phyloP scores from a whole-genome alignment of 2,329 filamentous ascomycete genomes.

The Helicocarpus griseus region DNA sequence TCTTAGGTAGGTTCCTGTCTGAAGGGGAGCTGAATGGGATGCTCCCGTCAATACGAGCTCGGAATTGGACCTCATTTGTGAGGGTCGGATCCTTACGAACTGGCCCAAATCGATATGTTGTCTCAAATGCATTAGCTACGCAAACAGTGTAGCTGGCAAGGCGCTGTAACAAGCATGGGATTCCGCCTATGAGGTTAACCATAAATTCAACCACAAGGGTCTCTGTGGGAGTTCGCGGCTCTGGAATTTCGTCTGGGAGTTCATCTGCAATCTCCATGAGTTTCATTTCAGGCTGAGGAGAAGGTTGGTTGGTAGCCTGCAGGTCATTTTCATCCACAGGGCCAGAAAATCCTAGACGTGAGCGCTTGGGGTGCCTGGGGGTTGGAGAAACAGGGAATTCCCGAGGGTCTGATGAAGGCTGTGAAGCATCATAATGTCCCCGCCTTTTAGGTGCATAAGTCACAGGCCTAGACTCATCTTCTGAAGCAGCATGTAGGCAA shows the following conservation, averaged over 20 bases:
- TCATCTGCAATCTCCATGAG: too few species aligned
- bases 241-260: not conserved
- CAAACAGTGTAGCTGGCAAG: conserved; percentile 5
- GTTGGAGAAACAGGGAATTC: not conserved
- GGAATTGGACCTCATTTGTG: too few species aligned
- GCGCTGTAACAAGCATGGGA: conserved; percentile 10
- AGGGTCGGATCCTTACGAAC: too few species aligned
- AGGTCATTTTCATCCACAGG: not conserved
- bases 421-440: not conserved
- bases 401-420: not conserved
- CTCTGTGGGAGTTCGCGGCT: conserved; percentile 10
- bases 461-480: not conserved
- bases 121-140: conserved; percentile 11
- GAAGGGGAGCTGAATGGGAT: too few species aligned
- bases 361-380: not conserved
- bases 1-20: too few species aligned
- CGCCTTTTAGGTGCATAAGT: conserved; percentile 2
- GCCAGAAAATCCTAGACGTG: not conserved
- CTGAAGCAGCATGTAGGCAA: not conserved
- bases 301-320: not conserved
- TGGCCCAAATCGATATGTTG: conserved; percentile 12
- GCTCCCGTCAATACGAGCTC: too few species aligned
- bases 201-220: conserved; percentile 12
- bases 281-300: not conserved
- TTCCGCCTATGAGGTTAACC: conserved; percentile 8